Conservation (phyloP, 176 grass and related monocot species). For the Elaeis guineensis region DNA sequence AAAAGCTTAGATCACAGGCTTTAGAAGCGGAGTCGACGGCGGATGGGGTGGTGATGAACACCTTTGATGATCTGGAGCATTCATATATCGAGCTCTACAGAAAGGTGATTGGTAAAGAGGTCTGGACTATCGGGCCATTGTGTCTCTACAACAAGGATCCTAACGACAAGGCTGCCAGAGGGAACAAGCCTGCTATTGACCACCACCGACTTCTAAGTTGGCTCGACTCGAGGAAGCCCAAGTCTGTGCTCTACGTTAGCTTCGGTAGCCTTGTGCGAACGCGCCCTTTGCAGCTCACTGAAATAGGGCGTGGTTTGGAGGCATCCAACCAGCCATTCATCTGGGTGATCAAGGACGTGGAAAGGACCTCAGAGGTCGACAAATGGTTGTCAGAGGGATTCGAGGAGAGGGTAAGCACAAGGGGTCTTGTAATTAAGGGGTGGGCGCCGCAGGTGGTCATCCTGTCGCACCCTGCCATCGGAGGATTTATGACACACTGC, state of each 20-base stretch:
- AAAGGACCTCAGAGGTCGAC: slow-evolving; percentile 4
- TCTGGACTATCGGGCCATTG: slow-evolving; percentile 40
- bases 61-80: slow-evolving; percentile 36
- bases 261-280: slow-evolving; percentile 39
- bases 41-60: slow-evolving; percentile 36
- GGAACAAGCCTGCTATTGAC: background rate
- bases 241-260: slow-evolving; percentile 39
- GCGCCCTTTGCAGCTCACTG: slow-evolving; percentile 20
- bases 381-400: slow-evolving; percentile 32
- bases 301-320: slow-evolving; percentile 45
- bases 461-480: slow-evolving; percentile 28
- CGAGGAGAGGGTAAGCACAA: slow-evolving; percentile 30
- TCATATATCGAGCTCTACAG: slow-evolving; percentile 26
- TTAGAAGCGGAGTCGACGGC: slow-evolving; percentile 15
- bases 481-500: slow-evolving; percentile 37
- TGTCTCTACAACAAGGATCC: slow-evolving; percentile 14
- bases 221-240: slow-evolving; percentile 33
- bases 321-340: slow-evolving; percentile 31
- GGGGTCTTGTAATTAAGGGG: slow-evolving; percentile 22
- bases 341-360: slow-evolving; percentile 27
- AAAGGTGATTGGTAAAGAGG: slow-evolving; percentile 21
- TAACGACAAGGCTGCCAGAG: background rate
- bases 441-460: slow-evolving; percentile 40
- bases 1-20: slow-evolving; percentile 9
- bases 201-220: slow-evolving; percentile 14